Conservation (phyloP, 2,329 filamentous ascomycete genomes). For the Lachnellula arida region DNA sequence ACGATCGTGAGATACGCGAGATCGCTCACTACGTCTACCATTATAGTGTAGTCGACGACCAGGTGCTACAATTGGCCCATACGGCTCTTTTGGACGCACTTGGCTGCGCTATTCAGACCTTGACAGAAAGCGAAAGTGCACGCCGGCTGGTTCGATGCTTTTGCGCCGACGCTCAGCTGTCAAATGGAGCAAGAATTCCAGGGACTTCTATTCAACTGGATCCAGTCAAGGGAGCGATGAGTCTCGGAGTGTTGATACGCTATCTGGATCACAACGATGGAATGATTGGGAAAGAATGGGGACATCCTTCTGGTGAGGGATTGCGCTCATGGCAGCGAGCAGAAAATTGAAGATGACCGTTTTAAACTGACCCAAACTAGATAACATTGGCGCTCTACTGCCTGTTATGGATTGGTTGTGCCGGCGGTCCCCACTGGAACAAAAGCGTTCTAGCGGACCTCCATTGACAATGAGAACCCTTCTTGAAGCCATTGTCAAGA, state of each 20-base stretch:
- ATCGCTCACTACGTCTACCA: no score
- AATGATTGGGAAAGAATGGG: constrained; percentile 38
- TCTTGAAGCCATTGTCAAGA: constrained; percentile 35
- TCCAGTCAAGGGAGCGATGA: constrained; percentile 36
- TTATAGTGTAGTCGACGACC: no score
- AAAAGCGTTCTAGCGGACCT: background rate
- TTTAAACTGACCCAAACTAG: constrained; percentile 10
- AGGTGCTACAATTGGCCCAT: no score
- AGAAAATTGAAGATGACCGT: background rate
- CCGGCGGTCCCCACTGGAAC: background rate
- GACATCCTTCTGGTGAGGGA: constrained; percentile 34
- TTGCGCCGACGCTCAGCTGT: no score
- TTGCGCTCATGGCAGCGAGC: background rate
- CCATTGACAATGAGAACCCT: constrained; percentile 33
- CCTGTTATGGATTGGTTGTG: constrained; percentile 32
- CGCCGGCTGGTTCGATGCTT: no score
- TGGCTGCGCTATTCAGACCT: no score
- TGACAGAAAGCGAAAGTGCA: no score
- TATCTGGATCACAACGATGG: constrained; percentile 41
- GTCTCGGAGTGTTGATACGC: constrained; percentile 35
- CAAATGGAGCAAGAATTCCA: constrained; percentile 35
- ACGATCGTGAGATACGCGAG: no score
- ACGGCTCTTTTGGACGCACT: no score
- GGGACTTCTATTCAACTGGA: constrained; percentile 36
- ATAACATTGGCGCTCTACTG: constrained; percentile 37